Evolutionary conservation across 2,329 filamentous ascomycete genomes (phyloP).

Genomic region (Nothophaeocryptopus gaeumannii): DNA sequence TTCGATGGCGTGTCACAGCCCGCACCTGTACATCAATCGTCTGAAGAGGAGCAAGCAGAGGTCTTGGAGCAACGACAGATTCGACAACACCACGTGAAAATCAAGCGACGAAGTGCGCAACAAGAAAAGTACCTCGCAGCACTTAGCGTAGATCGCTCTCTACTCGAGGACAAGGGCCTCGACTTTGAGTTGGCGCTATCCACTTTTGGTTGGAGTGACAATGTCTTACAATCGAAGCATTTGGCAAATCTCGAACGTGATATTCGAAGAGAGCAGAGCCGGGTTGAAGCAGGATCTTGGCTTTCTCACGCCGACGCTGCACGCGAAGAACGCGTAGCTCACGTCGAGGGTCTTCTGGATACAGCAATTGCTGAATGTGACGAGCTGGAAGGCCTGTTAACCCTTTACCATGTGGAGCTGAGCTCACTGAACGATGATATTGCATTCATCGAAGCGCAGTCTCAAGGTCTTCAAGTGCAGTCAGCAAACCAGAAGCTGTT

Average conservation of each 20-base stretch:
- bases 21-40: conserved; percentile 10
- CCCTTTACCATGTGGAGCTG: conserved; percentile 89
- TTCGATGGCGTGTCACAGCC: conserved; percentile 21
- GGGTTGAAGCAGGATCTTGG: conserved; percentile 91
- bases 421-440: conserved; percentile 94
- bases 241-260: conserved; percentile 79
- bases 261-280: conserved; percentile 81
- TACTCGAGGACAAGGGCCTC: conserved; percentile 72
- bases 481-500: conserved; percentile 94
- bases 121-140: conserved; percentile 74
- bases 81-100: conserved; percentile 29
- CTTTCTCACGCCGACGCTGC: conserved; percentile 70
- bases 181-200: conserved; percentile 81
- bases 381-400: conserved; percentile 89
- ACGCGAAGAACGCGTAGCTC: conserved; percentile 84
- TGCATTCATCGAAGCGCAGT: conserved; percentile 94
- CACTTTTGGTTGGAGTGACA: conserved; percentile 85
- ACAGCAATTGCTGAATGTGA: conserved; percentile 92
- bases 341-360: conserved; percentile 82
- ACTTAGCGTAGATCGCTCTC: conserved; percentile 70
- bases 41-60: conserved; percentile 1
- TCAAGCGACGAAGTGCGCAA: conserved; percentile 65
- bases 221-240: conserved; percentile 69
- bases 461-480: conserved; percentile 93
- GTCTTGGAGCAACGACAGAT: conserved; percentile 28